Evolutionary conservation across 208 protist genomes (phyloP), one percentile per base, ranked within the genome.

Genomic region (Hexamita inflata): DNA sequence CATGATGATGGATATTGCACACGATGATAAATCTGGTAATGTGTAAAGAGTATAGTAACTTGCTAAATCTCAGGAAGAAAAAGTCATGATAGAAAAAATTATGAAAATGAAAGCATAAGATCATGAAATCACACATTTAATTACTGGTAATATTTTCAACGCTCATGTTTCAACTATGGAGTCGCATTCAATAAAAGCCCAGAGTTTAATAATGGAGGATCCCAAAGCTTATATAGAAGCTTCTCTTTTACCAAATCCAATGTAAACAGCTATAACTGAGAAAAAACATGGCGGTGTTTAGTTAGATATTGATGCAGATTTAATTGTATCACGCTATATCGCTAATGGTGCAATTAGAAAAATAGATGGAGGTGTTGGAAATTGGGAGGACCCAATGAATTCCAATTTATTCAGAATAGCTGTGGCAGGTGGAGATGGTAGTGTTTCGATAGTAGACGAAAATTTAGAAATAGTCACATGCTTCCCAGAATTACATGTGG

Each of bases 81-180:
- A n/a, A n/a, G 7, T 15, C 11, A 4, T 30, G 4, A 45, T 34
- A 11, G 42, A 70, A 45, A n/a, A 70, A n/a, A 19, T 70, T 2
- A 70, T 70, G 30, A 4, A n/a, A 9, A 24, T 70, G 15, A 45
- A 2, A 11, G 2, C 64, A 19, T 15, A 70, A 49, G 64, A 70
- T 38, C 32, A 45, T n/a, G 64, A 70, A 38, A 38, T 70, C 9
- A 38, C 7, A 32, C 28, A n/a, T 34, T 38, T 70, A n/a, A 49
- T 70, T 19, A 70, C 64, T 28, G 28, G 11, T 35, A n/a, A 49
- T 15, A 70, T 70, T 45, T 70, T 70, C n/a, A 45, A 70, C 35
- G 32, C 64, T 2, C 30, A 45, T n/a, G 30, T 42, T 15, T 42
- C 30, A 15, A 70, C 64, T 32, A n/a, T 70, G n/a, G 30, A 42